Conservation (phyloP, 305 asterid genomes). For the Ajuga reptans region DNA sequence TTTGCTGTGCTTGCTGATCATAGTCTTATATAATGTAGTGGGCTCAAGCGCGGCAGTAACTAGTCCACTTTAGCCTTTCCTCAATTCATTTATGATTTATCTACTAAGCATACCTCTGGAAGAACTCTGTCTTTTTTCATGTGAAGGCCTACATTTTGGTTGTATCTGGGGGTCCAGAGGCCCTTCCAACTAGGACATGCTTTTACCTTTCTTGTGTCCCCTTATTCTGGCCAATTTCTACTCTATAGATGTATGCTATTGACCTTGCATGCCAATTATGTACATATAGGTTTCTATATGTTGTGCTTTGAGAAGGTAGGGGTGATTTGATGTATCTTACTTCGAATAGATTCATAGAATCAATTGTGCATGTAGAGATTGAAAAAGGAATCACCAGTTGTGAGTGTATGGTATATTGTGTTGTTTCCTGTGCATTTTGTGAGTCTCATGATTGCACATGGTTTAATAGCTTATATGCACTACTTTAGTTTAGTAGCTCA, state of each 20-base stretch:
- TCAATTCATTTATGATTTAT: background rate
- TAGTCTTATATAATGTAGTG: no score
- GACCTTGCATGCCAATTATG: conserved; percentile 10
- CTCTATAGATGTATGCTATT: background rate
- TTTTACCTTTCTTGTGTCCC: conserved; percentile 9
- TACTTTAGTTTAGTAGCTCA: background rate
- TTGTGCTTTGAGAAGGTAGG: conserved; percentile 10
- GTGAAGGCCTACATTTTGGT: background rate
- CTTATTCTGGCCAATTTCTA: background rate
- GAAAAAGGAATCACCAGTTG: conserved; percentile 8
- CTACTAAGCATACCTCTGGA: background rate
- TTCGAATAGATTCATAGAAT: background rate
- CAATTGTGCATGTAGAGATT: conserved; percentile 3
- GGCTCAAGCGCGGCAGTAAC: background rate
- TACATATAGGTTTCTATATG: background rate
- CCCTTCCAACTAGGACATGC: background rate
- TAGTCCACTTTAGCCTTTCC: background rate
- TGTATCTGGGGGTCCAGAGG: background rate
- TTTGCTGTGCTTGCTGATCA: background rate
- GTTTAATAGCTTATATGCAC: conserved; percentile 5
- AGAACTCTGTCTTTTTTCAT: background rate
- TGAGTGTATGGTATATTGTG: background rate
- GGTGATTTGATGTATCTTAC: conserved; percentile 11
- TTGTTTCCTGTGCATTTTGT: conserved; percentile 7
- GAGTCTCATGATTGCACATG: background rate